These are phyloP conservation scores for Tetrahymena malaccensis DNA, from an alignment of 73 alveolate genomes.

Conservation along the genomic window DNA sequence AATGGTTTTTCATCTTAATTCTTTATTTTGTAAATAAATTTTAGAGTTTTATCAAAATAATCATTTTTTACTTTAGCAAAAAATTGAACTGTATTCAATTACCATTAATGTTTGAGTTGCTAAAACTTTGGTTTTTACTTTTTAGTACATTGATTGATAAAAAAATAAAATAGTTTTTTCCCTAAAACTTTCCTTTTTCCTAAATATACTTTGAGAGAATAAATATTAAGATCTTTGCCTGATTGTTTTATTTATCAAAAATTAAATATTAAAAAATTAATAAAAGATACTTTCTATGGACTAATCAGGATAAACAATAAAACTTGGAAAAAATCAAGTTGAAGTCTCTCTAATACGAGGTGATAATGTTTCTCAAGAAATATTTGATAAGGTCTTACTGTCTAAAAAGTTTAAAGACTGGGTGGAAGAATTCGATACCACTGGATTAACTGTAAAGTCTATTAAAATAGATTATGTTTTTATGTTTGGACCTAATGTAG, in stretches of 20 bases:
- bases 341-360: constrained; percentile 3
- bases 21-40: no score
- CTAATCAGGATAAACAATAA: neutral
- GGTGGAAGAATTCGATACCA: neutral
- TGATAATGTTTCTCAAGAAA: constrained; percentile 1
- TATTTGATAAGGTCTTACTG: neutral
- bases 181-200: neutral
- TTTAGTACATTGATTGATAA: no score
- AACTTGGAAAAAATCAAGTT: neutral
- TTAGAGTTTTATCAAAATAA: no score
- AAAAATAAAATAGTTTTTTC: neutral
- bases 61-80: no score
- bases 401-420: constrained; percentile 18
- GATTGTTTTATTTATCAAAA: neutral
- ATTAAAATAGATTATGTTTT: constrained; percentile 4
- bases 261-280: no score
- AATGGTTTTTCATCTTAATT: no score
- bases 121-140: no score
- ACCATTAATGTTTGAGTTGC: neutral
- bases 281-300: neutral
- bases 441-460: neutral
- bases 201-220: neutral
- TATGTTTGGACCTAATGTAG: constrained; percentile 35
- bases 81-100: no score
- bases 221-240: no score